Base-by-base conservation (phyloP, 331 rosid species). In the Spiraea crenata region DNA sequence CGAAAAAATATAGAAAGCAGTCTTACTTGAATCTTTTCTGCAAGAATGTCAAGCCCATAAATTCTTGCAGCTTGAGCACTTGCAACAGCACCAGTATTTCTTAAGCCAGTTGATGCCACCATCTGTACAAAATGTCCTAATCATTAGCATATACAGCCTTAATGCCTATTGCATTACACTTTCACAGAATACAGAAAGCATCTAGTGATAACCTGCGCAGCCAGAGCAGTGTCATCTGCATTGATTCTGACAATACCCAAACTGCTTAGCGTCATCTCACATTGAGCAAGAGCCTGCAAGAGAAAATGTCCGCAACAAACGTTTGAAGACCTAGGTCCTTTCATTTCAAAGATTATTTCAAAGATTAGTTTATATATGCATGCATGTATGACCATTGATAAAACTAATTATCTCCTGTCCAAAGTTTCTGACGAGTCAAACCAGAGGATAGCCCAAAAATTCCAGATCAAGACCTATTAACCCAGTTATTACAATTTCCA, bases 261-360 rank as follows among this genome's bases (percentile, higher is more conserved):
- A 31, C 70, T 70, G 73, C 72, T 81, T 56, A 93, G 88, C 39
- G 60, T 65, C 67, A 10, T 72, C 80, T 87, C 93, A 81, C 98
- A 93, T 67, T 90, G 98, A 74, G 75, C 82, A 70, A 90, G 79
- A 75, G 97, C 97, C 98, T 93, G 96, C 75, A 84, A 66, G 57
- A 19, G 50, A 71, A 67, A 63, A 64, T 69, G 67, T 77, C 38
- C 73, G 12, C 65, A 68, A 74, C 80, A 70, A 42, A 37, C 6
- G 35, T 49, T 51, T 59, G 58, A 63, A 25, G 69, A 50, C 10
- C 57, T 47, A 35, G 63, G 38, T 16, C 57, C 56, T 44, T 70
- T 56, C n/a, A 44, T 64, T 42, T 20, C 52, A 74, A 66, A 47
- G 50, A 70, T 38, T 56, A 44, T 64, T 42, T 20, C 52, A 74